Evolutionary conservation across 208 protist species (phyloP).

Genomic region (Trypanosoma cruzi): DNA sequence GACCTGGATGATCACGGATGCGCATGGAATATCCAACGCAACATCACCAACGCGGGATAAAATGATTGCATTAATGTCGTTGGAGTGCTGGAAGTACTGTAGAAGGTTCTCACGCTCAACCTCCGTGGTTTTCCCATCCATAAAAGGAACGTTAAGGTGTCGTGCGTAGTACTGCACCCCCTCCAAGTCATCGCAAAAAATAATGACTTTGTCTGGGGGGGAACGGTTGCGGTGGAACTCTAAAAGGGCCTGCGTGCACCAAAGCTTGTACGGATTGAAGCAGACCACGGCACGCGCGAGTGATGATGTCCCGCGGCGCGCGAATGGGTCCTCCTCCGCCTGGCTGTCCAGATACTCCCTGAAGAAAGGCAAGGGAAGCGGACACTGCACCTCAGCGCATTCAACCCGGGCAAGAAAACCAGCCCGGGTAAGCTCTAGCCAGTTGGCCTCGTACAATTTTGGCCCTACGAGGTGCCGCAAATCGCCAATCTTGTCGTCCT

Average conservation of each 20-base stretch:
- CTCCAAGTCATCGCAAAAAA: constrained; percentile 91
- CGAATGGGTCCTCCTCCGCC: constrained; percentile 4
- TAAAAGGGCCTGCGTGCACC: constrained; percentile 94
- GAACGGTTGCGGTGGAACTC: constrained; percentile 95
- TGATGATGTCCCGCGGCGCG: constrained; percentile 16
- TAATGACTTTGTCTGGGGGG: constrained; percentile 91
- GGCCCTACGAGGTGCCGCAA: constrained; percentile 99
- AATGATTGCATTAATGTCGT: constrained; percentile 95
- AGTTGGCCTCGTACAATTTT: constrained; percentile 99
- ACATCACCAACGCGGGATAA: constrained; percentile 98
- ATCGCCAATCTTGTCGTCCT: constrained; percentile 98
- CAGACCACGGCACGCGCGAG: constrained; percentile 41
- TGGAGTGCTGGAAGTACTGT: constrained; percentile 84
- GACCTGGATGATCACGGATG: constrained; percentile 99
- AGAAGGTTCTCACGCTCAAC: constrained; percentile 81
- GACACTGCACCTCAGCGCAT: constrained; percentile 98
- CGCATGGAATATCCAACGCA: constrained; percentile 98
- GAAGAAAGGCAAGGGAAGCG: constrained; percentile 90
- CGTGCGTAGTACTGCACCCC: constrained; percentile 85
- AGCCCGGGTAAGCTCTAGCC: constrained; percentile 96
- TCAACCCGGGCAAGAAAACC: constrained; percentile 98
- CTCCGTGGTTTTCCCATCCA: constrained; percentile 85
- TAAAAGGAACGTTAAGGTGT: constrained; percentile 86
- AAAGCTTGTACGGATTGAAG: constrained; percentile 94
- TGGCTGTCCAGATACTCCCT: constrained; percentile 45